Evolutionary conservation across 2,329 filamentous ascomycete species (phyloP).

Genomic region (Talaromyces sp.): DNA sequence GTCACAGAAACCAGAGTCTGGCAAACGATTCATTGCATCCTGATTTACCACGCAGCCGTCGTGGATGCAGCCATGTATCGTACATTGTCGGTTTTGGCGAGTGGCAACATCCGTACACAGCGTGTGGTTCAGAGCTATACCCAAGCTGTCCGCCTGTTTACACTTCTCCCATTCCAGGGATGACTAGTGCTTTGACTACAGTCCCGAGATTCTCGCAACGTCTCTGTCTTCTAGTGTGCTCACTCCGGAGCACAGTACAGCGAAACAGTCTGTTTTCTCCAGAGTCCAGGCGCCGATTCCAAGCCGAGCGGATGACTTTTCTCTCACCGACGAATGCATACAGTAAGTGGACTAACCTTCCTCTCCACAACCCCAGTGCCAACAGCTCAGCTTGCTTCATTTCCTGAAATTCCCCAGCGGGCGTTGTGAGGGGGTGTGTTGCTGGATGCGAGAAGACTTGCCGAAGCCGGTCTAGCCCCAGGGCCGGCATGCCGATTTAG

Average conservation of each 20-base stretch:
- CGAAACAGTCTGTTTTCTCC: neutral
- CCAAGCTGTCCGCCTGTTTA: neutral
- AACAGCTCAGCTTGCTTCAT: neutral
- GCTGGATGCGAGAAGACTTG: neutral
- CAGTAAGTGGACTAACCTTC: neutral
- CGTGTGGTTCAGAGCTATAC: neutral
- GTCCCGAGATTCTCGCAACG: neutral
- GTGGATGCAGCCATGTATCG: neutral
- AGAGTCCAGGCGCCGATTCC: neutral
- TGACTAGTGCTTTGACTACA: neutral
- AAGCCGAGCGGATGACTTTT: neutral
- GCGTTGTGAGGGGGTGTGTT: neutral
- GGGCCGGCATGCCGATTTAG: slow-evolving; percentile 11
- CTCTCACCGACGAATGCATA: neutral
- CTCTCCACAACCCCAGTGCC: neutral
- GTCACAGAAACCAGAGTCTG: neutral
- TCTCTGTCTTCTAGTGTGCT: neutral
- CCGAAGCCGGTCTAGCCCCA: neutral
- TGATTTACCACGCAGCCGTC: neutral
- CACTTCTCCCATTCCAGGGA: neutral
- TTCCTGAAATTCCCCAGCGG: neutral
- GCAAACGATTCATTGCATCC: neutral
- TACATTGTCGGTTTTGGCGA: too few species aligned
- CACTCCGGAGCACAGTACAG: slow-evolving; percentile 3
- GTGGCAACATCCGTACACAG: too few species aligned